phyloP scores from a whole-genome alignment of 192 early-diverging fungal species.

The Hyaloraphidium curvatum region DNA sequence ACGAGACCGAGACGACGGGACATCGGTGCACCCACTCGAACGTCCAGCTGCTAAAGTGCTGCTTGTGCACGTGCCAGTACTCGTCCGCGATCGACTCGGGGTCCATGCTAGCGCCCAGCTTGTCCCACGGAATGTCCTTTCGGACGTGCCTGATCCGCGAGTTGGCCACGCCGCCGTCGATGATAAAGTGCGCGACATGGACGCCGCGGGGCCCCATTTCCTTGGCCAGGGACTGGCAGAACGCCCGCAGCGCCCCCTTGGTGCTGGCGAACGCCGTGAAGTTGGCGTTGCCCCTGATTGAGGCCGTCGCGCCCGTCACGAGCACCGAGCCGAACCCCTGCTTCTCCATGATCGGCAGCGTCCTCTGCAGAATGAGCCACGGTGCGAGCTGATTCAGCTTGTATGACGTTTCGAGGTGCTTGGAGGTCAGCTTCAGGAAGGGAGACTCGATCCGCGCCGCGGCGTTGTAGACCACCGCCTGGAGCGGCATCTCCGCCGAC shows the following conservation, averaged over 20 bases:
- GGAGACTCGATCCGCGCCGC: background rate
- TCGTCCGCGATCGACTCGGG: background rate
- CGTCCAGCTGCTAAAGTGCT: no score
- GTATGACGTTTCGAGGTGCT: background rate
- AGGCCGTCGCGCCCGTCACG: background rate
- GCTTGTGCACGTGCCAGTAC: no score
- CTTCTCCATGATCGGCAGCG: background rate
- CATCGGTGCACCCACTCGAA: no score
- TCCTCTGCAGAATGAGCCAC: background rate
- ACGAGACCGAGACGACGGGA: no score
- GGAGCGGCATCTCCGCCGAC: background rate
- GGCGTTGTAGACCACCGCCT: background rate
- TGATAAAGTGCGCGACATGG: slow-evolving; percentile 1
- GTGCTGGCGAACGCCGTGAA: background rate
- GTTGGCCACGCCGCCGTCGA: background rate
- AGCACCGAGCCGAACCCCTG: background rate
- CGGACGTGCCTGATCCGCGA: background rate
- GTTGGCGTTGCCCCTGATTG: background rate
- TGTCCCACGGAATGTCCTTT: background rate
- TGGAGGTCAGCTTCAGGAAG: background rate
- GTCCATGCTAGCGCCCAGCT: background rate
- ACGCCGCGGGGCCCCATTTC: background rate
- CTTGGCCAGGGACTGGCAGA: background rate
- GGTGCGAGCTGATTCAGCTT: background rate
- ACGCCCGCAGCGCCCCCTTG: background rate